A percentile compares a stretch with the other conserved stretches of the same genome.
phyloP scores from a whole-genome alignment of 1,284 basidiomycete genomes.

The Apiotrichum domesticum region DNA sequence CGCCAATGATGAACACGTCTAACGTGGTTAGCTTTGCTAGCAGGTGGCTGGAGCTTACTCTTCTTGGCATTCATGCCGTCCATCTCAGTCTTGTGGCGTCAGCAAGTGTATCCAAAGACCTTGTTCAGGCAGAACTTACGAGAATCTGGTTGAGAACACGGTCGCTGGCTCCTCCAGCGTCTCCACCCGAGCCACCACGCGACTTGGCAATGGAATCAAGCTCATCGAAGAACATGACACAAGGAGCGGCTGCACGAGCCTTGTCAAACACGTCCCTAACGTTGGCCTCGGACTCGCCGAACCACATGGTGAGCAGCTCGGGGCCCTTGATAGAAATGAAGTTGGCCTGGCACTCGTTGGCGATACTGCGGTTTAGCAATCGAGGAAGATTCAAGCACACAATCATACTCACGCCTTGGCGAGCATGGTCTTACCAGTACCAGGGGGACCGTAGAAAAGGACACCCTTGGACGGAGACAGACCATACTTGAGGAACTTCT shows the following conservation, averaged over 20 bases:
- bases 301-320: slow-evolving; percentile 99
- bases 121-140: slow-evolving; percentile 19
- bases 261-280: slow-evolving; percentile 99
- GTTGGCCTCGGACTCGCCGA: slow-evolving; percentile 99
- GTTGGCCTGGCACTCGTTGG: slow-evolving; percentile 98
- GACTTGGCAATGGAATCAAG: slow-evolving; percentile 97
- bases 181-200: slow-evolving; percentile 68
- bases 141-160: slow-evolving; percentile 96
- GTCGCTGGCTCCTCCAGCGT: slow-evolving; percentile 91
- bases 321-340: slow-evolving; percentile 64
- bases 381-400: neutral
- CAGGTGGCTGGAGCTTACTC: slow-evolving; percentile 47
- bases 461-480: slow-evolving; percentile 99
- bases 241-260: slow-evolving; percentile 95
- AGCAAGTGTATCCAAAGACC: no score
- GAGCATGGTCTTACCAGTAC: slow-evolving; percentile 91
- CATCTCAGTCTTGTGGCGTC: slow-evolving; percentile 71
- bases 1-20: slow-evolving; percentile 95
- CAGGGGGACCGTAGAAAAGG: slow-evolving; percentile 85
- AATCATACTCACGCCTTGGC: slow-evolving; percentile 61
- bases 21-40: slow-evolving; percentile 1
- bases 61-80: slow-evolving; percentile 99
- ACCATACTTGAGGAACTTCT: slow-evolving; percentile 99
- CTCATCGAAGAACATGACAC: slow-evolving; percentile 99
- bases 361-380: slow-evolving; percentile 56